phyloP scores from a whole-genome alignment of 352 stramenopile species.

The Pythium dissotocum region DNA sequence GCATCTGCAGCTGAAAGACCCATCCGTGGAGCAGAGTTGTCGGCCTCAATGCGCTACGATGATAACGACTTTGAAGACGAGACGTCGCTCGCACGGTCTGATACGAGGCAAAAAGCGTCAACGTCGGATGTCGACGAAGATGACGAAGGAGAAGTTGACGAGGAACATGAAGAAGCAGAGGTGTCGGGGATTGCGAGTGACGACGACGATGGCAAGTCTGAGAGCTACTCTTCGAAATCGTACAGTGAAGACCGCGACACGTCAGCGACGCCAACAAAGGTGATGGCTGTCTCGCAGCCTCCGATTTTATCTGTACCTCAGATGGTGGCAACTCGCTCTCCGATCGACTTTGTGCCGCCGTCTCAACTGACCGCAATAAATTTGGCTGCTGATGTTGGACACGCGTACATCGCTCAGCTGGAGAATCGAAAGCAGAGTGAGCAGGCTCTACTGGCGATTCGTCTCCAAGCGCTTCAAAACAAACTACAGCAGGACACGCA shows the following conservation, averaged over 20 bases:
- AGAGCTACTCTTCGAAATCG: neutral
- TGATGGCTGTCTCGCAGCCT: neutral
- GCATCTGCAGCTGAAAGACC: neutral
- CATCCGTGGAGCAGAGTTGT: neutral
- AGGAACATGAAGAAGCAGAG: neutral
- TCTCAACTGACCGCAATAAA: neutral
- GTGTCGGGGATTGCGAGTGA: neutral
- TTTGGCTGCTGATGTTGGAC: conserved; percentile 17
- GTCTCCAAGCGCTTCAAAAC: conserved; percentile 41
- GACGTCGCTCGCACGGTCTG: neutral
- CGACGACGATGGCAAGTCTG: neutral
- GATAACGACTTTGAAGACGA: conserved; percentile 24
- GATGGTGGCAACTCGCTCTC: neutral
- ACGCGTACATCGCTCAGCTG: conserved; percentile 44
- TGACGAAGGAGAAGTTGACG: neutral
- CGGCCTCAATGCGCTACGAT: conserved; percentile 8
- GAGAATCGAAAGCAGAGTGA: conserved; percentile 55
- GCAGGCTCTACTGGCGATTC: conserved; percentile 47
- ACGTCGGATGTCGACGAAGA: neutral
- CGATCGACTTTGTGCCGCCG: neutral
- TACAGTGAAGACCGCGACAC: neutral
- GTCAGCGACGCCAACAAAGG: neutral
- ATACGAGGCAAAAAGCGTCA: neutral
- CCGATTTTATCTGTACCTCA: neutral
- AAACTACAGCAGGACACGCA: conserved; percentile 39